phyloP scores from a whole-genome alignment of 352 stramenopile species.

The Phytophthora lateralis region DNA sequence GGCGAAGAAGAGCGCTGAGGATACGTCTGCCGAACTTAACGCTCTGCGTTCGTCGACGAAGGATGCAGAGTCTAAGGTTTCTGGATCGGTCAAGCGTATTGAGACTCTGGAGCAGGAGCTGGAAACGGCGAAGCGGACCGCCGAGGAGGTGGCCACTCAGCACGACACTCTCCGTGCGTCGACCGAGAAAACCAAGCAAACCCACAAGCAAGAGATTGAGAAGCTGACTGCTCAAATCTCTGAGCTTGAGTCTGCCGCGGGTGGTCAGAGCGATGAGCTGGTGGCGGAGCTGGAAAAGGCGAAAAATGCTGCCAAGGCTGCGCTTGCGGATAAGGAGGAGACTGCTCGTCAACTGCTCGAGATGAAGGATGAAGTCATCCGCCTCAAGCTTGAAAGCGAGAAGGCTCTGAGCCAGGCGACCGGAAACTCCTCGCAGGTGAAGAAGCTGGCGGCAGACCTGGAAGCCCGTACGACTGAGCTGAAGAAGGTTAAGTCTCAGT shows the following conservation, averaged over 20 bases:
- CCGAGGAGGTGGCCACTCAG: conserved; percentile 11
- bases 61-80: conserved; percentile 21
- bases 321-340: conserved; percentile 48
- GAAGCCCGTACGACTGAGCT: conserved; percentile 39
- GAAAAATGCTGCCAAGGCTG: conserved; percentile 25
- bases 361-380: conserved; percentile 63
- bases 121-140: conserved; percentile 15
- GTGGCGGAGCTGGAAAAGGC: conserved; percentile 38
- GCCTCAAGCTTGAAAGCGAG: conserved; percentile 47
- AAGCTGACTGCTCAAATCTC: conserved; percentile 35
- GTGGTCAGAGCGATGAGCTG: conserved; percentile 34
- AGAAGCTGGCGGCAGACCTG: conserved; percentile 45
- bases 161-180: conserved; percentile 11
- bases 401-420: conserved; percentile 40
- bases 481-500: conserved; percentile 38
- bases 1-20: conserved; percentile 23
- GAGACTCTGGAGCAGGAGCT: conserved; percentile 39
- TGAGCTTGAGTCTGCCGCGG: conserved; percentile 34
- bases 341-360: conserved; percentile 33
- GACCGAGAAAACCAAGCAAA: conserved; percentile 29
- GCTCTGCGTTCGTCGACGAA: conserved; percentile 27
- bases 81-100: conserved; percentile 21
- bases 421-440: conserved; percentile 33
- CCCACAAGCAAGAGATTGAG: conserved; percentile 37
- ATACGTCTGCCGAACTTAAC: conserved; percentile 18